Conservation (phyloP, 2,329 filamentous ascomycete genomes). For the Trichoderma oligosporum region DNA sequence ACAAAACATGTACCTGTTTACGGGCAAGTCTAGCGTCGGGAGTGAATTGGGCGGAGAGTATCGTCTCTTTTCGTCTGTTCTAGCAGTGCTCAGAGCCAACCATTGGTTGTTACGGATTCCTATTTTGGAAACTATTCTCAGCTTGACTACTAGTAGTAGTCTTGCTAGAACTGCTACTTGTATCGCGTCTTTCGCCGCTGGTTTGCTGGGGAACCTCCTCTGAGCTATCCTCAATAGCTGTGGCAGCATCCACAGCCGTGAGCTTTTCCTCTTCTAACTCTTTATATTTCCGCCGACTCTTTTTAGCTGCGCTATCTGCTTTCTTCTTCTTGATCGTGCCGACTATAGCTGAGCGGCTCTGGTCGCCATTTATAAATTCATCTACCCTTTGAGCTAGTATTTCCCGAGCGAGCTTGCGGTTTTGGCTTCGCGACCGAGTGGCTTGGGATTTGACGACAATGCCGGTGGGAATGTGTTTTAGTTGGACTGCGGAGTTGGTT, state of each 20-base stretch:
- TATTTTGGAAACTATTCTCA: background rate
- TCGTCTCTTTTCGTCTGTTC: no score
- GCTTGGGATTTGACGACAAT: conserved; percentile 93
- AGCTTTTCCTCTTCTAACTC: conserved; percentile 51
- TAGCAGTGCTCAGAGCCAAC: background rate
- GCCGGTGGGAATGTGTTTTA: conserved; percentile 85
- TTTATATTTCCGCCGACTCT: conserved; percentile 75
- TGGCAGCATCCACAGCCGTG: background rate
- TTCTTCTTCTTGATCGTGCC: conserved; percentile 61
- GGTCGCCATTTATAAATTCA: conserved; percentile 64
- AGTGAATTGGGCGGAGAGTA: no score
- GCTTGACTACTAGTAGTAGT: background rate
- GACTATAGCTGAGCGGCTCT: conserved; percentile 63
- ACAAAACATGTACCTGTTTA: no score
- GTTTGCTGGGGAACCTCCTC: background rate
- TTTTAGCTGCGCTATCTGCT: conserved; percentile 75
- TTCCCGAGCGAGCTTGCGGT: conserved; percentile 77
- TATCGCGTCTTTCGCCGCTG: background rate
- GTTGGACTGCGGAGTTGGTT: conserved; percentile 89
- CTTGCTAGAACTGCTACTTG: background rate
- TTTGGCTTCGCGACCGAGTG: conserved; percentile 81
- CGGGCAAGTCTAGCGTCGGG: no score
- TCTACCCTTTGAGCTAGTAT: conserved; percentile 74
- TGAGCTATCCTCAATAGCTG: background rate
- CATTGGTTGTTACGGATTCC: background rate